Conservation (phyloP, 768 basidiomycete species). For the Leccinum subgranulosum region DNA sequence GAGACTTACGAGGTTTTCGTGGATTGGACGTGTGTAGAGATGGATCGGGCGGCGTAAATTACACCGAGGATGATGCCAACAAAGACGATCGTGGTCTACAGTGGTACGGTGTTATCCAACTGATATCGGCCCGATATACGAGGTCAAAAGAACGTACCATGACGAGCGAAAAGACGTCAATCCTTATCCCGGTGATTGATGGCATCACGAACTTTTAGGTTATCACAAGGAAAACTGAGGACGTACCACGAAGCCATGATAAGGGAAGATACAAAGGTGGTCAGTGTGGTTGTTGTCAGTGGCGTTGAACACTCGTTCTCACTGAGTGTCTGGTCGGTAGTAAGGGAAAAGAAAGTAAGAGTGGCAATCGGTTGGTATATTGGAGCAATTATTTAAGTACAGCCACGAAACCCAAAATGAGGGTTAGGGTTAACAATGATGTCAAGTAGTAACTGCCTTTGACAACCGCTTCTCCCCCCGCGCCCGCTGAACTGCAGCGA, state of each 20-base stretch:
- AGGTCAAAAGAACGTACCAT: background rate
- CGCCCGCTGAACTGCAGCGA: slow-evolving; percentile 72
- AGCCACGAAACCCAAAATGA: background rate
- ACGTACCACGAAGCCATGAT: slow-evolving; percentile 18
- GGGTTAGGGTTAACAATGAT: background rate
- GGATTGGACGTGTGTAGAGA: slow-evolving; percentile 43
- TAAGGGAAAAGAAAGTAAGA: background rate
- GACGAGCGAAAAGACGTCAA: slow-evolving; percentile 18
- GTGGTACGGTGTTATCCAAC: background rate
- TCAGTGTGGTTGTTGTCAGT: no score
- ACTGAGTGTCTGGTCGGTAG: background rate
- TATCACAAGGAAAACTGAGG: background rate
- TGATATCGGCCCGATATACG: background rate
- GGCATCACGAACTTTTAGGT: background rate
- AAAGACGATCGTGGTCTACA: slow-evolving; percentile 47
- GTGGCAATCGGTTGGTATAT: no score
- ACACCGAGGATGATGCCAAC: slow-evolving; percentile 45
- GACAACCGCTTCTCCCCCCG: slow-evolving; percentile 27
- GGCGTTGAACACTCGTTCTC: no score
- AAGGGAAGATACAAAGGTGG: no score
- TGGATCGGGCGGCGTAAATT: slow-evolving; percentile 33
- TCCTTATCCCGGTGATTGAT: slow-evolving; percentile 3
- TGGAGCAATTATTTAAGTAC: background rate
- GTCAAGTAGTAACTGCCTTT: background rate
- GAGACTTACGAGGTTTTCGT: slow-evolving; percentile 56